phyloP scores from a whole-genome alignment of 768 basidiomycete genomes.

The Rhizopogon rudus region DNA sequence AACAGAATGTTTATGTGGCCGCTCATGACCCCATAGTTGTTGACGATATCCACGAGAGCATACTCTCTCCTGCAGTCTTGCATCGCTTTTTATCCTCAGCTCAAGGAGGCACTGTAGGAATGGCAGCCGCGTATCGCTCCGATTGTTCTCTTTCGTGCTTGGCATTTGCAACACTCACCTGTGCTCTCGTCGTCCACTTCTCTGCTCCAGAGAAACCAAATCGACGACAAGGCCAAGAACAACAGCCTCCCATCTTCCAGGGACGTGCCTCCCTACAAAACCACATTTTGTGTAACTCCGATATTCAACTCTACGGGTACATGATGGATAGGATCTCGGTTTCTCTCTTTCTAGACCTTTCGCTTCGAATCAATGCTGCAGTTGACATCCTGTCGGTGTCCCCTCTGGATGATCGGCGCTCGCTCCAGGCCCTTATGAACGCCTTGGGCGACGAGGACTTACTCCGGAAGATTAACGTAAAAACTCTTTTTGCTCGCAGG shows the following conservation, averaged over 20 bases:
- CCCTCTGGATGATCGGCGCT: constrained; percentile 18
- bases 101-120: constrained; percentile 26
- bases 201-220: constrained; percentile 9
- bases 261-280: constrained; percentile 23
- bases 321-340: constrained; percentile 41
- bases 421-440: constrained; percentile 28
- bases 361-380: constrained; percentile 27
- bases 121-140: constrained; percentile 38
- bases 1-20: constrained; percentile 30
- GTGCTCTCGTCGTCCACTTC: constrained; percentile 31
- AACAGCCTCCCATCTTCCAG: not conserved
- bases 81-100: constrained; percentile 25
- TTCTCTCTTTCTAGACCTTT: constrained; percentile 35
- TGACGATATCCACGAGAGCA: constrained; percentile 19
- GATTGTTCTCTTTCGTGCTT: constrained; percentile 30
- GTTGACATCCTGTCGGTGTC: constrained; percentile 38
- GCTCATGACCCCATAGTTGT: constrained; percentile 23
- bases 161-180: constrained; percentile 34
- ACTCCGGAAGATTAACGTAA: constrained; percentile 23
- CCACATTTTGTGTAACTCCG: constrained; percentile 25
- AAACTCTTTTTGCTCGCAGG: constrained; percentile 21
- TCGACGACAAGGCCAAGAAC: not conserved
- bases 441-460: constrained; percentile 33
- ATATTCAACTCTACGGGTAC: constrained; percentile 34
- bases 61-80: constrained; percentile 19